Conservation (phyloP, 805 yeast species). For the Pichia phayaonensis region DNA sequence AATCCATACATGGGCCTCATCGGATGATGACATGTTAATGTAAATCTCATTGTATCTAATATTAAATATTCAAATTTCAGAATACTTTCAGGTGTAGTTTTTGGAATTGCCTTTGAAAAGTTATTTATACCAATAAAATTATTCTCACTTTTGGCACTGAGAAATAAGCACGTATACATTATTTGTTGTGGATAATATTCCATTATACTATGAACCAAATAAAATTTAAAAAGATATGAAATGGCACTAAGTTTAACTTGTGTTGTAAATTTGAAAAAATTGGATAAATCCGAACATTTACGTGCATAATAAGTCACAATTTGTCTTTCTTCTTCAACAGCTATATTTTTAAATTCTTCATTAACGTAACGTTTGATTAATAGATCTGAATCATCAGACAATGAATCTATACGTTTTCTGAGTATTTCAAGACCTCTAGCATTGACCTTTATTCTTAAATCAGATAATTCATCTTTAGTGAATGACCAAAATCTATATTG, state of each 20-base stretch:
- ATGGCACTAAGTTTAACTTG: slow-evolving; percentile 86
- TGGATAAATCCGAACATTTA: slow-evolving; percentile 62
- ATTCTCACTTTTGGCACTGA: slow-evolving; percentile 92
- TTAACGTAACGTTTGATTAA: slow-evolving; percentile 13
- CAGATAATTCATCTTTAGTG: slow-evolving; percentile 47
- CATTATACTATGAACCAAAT: slow-evolving; percentile 72
- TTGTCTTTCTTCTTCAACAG: slow-evolving; percentile 61
- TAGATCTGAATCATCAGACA: slow-evolving; percentile 14
- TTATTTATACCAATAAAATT: slow-evolving; percentile 78
- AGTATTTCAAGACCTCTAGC: slow-evolving; percentile 37
- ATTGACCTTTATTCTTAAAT: slow-evolving; percentile 43
- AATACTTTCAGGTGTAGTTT: slow-evolving; percentile 58
- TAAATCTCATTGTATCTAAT: slow-evolving; percentile 66
- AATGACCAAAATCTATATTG: slow-evolving; percentile 87
- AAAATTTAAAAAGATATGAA: slow-evolving; percentile 74
- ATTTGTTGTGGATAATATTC: slow-evolving; percentile 81
- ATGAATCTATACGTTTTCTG: slow-evolving; percentile 16
- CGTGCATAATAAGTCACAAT: slow-evolving; percentile 66
- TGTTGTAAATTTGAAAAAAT: slow-evolving; percentile 73
- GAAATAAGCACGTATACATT: slow-evolving; percentile 71
- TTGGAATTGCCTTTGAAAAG: slow-evolving; percentile 64
- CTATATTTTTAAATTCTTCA: slow-evolving; percentile 36
- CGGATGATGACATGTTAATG: slow-evolving; percentile 83
- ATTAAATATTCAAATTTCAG: slow-evolving; percentile 74
- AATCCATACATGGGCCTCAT: slow-evolving; percentile 89